A percentile compares a stretch with the other conserved stretches of the same genome.
These are phyloP conservation scores for Orobanche coerulescens DNA, from an alignment of 257 asterid species.

Conservation along the genomic window DNA sequence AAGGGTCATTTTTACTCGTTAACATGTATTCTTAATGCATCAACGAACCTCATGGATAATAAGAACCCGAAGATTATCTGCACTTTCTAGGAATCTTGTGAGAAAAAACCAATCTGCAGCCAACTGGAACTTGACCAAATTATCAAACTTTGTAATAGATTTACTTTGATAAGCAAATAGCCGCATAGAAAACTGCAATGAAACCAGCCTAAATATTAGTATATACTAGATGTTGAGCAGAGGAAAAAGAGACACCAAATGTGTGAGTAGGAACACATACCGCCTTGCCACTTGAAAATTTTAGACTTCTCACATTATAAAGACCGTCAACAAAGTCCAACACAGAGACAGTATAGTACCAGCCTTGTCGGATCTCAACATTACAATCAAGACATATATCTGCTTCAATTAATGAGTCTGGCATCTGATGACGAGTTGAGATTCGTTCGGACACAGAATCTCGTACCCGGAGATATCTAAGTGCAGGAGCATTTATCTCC, in stretches of 20 bases:
- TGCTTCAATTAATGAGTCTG: not conserved
- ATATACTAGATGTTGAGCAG: not conserved
- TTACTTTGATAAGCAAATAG: not conserved
- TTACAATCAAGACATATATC: not conserved
- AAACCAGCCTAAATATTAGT: no score
- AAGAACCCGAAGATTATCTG: not conserved
- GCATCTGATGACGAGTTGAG: not conserved
- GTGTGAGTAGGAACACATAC: not conserved
- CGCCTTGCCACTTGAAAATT: not conserved
- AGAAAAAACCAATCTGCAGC: not conserved
- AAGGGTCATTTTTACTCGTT: no score
- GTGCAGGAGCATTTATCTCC: not conserved
- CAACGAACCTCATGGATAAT: not conserved
- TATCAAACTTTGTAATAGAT: not conserved
- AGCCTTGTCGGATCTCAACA: not conserved
- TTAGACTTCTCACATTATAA: not conserved
- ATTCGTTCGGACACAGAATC: not conserved
- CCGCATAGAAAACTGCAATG: not conserved
- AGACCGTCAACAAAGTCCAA: no score
- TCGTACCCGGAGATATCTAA: not conserved
- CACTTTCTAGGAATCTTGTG: not conserved
- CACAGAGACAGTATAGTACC: not conserved
- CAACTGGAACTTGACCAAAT: not conserved
- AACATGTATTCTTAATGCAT: no score
- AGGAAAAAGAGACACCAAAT: not conserved